These are phyloP conservation scores for Solanum chilense DNA, from an alignment of 257 asterid genomes.

Conservation along the genomic window DNA sequence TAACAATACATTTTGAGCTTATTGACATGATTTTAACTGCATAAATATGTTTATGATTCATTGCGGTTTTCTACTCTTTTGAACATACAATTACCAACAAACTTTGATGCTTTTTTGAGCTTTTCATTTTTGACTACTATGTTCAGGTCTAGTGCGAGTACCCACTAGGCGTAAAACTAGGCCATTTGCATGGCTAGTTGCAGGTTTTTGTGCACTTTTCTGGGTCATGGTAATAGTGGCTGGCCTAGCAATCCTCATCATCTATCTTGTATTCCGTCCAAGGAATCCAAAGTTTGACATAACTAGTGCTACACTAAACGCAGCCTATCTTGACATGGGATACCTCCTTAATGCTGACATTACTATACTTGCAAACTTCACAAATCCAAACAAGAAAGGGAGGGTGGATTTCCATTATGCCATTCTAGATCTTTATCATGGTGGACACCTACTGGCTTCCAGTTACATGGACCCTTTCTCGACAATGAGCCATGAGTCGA, in stretches of 20 bases:
- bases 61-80: neutral
- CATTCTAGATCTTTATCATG: conserved; percentile 51
- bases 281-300: conserved; percentile 72
- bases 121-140: neutral
- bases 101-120: neutral
- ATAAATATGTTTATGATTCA: neutral
- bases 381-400: conserved; percentile 77
- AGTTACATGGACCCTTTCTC: conserved; percentile 52
- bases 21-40: neutral
- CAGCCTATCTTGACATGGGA: conserved; percentile 93
- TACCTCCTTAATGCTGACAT: conserved; percentile 70
- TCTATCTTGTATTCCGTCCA: conserved; percentile 70
- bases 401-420: conserved; percentile 56
- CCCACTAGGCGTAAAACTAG: conserved; percentile 20
- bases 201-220: conserved; percentile 63
- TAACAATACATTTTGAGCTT: neutral
- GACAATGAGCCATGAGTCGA: conserved; percentile 36
- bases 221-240: conserved; percentile 71
- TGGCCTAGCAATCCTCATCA: conserved; percentile 55
- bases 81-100: neutral
- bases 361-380: conserved; percentile 72
- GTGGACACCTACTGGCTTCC: conserved; percentile 36
- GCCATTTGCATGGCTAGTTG: conserved; percentile 73
- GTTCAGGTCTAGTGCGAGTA: neutral
- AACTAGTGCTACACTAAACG: conserved; percentile 56